Base-by-base conservation (phyloP, 164 flowering plant species). In the Annona squamosa region DNA sequence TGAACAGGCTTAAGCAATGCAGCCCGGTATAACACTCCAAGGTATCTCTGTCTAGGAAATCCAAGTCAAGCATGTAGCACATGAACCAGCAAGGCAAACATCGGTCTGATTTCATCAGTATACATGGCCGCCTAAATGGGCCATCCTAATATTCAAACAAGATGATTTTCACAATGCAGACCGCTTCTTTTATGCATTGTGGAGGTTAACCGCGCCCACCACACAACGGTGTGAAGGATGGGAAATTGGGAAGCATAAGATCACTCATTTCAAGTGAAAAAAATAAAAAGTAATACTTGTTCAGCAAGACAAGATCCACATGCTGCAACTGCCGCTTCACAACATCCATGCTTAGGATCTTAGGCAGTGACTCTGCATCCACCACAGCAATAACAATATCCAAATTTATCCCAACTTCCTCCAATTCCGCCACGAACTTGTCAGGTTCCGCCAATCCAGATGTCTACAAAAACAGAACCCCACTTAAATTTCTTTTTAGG, bases 231-330 rank as follows among this genome's bases (percentile, higher is more conserved):
- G 18, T 18, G 41, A 17, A n/a, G 18, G 6, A 19, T 26, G 18
- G 37, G 7, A 26, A 10, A 9, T 2, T 3, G 5, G 1, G 2
- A 19, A 16, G 37, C 65, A n/a, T 17, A 41, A 5, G 45, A 65
- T 69, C 4, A 69, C 2, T 48, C 19, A 42, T 16, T n/a, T 48
- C 16, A 37, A 10, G 41, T 48, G 10, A 1, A 48, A 47, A 69
- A 19, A 18, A 43, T 10, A 70, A 61, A 42, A 71, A 17, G 46
- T 12, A 43, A 3, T 73, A 73, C 75, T 73, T 73, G 75, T 73
- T 73, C 17, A 73, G 75, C 70, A 73, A 65, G 17, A 73, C 75
- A 65, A 73, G 75, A 56, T 73, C 75, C 65, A 66, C 75, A 47
- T 65, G 75, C 48, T 73, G 75, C 70, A 73, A 48, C 70, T 73